Evolutionary conservation across 2,329 filamentous ascomycete species (phyloP), one percentile per base, ranked within the genome.

Genomic region (Cladosporium sp.): DNA sequence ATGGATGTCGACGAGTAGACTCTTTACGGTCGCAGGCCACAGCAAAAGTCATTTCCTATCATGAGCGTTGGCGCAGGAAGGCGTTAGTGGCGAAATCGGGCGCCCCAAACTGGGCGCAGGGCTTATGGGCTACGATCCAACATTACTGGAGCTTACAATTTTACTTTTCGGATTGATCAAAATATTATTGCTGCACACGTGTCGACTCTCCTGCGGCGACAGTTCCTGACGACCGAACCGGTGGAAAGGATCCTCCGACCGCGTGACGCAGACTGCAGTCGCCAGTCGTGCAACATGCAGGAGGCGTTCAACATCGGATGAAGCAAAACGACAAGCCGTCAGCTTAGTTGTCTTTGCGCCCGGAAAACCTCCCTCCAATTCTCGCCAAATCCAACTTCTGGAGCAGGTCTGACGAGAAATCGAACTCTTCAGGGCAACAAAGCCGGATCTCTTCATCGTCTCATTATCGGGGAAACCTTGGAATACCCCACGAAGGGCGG

Each of bases 1-100:
- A 83, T 78, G 76, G 76, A 78, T 62, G 72, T 78, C 46, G 77
- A 78, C 67, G 74, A 70, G 55, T 78, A 69, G 75, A 53, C n/a
- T 40, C 26, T 46, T 35, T 29, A n/a, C 33, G 62, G 40, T 60
- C 28, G 62, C 53, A 65, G 33, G 53, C 62, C 53, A 37, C 35
- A 28, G 52, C 35, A 63, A 56, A 55, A 63, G 50, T 65, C 31
- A 50, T 59, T 60, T 65, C 44, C 31, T 40, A 65, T 53, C 46
- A 60, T 44, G 46, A 65, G 63, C 63, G 63, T 65, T 65, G 63
- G 63, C 63, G 63, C 63, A 59, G 55, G 55, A 60, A 60, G 63
- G 63, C 63, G 63, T 60, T 65, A 52, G 61, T 63, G 61, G 61
- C 50, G 61, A 55, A 29, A 44, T 63, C 55, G 49, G 49, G 21